Percentiles rank a stretch among this genome's conserved stretches.
phyloP scores from a whole-genome alignment of 1,139 yeast species.

The Diutina pseudorugosa region DNA sequence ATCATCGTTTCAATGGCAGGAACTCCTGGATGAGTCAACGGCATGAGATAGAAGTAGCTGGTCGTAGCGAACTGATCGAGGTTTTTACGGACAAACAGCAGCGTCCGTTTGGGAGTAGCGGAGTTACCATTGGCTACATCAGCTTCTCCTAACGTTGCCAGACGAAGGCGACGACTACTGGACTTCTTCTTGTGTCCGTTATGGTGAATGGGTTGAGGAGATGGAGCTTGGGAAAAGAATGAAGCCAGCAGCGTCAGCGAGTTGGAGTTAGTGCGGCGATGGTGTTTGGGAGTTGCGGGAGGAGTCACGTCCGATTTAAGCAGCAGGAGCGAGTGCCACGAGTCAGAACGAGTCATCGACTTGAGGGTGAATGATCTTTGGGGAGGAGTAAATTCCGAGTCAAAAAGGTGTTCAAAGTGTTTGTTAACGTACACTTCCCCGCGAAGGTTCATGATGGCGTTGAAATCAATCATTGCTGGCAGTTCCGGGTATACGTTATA shows the following conservation, averaged over 20 bases:
- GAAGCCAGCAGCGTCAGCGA: background rate
- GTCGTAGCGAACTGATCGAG: conserved; percentile 18
- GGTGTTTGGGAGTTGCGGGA: background rate
- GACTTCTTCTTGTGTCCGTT: background rate
- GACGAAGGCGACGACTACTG: background rate
- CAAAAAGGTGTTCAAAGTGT: conserved; percentile 19
- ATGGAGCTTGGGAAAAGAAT: background rate
- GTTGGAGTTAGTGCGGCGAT: background rate
- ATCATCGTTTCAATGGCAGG: conserved; percentile 46
- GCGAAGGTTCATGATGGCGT: conserved; percentile 38
- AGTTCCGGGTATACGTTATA: conserved; percentile 46
- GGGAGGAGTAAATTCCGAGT: background rate
- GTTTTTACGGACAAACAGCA: background rate
- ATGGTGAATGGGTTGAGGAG: background rate
- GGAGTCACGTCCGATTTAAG: background rate
- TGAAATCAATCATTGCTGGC: conserved; percentile 38
- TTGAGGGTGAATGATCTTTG: background rate
- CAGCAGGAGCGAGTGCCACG: background rate
- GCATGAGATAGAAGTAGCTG: conserved; percentile 36
- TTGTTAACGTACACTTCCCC: conserved; percentile 39
- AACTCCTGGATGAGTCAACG: conserved; percentile 44
- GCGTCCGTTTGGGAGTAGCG: background rate
- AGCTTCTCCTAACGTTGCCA: background rate
- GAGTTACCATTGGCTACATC: background rate
- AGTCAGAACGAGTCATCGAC: background rate